Conservation (phyloP, 495 filamentous ascomycete genomes). For the Aspergillus avenaceus region DNA sequence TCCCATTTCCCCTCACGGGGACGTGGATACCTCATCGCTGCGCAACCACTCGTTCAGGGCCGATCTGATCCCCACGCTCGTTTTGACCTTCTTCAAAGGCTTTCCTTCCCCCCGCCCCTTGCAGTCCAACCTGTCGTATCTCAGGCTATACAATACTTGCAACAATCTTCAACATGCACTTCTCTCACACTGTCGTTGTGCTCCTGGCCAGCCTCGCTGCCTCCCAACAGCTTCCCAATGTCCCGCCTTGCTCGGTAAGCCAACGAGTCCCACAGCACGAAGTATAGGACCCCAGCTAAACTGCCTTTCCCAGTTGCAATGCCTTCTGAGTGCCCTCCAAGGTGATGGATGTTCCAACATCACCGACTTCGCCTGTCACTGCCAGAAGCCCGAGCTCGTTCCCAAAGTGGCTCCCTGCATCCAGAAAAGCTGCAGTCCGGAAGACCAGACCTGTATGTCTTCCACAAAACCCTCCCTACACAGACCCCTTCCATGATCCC, state of each 20-base stretch:
- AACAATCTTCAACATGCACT: slow-evolving; percentile 37
- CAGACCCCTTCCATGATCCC: neutral
- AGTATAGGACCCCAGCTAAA: neutral
- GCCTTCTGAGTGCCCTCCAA: slow-evolving; percentile 37
- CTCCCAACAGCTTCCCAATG: slow-evolving; percentile 34
- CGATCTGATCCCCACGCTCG: slow-evolving; percentile 25
- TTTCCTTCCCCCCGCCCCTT: too few species aligned
- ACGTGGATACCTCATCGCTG: too few species aligned
- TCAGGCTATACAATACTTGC: too few species aligned
- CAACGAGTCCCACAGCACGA: neutral
- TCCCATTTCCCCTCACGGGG: neutral
- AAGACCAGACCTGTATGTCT: slow-evolving; percentile 35
- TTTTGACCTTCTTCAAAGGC: too few species aligned
- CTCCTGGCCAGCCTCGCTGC: slow-evolving; percentile 35
- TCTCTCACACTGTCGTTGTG: slow-evolving; percentile 29
- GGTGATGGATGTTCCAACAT: slow-evolving; percentile 40
- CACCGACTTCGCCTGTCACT: slow-evolving; percentile 50
- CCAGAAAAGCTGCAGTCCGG: slow-evolving; percentile 30
- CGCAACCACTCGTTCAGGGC: too few species aligned
- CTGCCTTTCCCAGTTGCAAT: slow-evolving; percentile 27
- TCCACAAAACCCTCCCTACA: neutral
- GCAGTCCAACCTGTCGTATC: too few species aligned
- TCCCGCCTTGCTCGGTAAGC: slow-evolving; percentile 45
- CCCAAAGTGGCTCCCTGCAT: slow-evolving; percentile 41
- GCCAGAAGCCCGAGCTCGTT: slow-evolving; percentile 40